Base-by-base conservation (phyloP, 2,329 filamentous ascomycete genomes). In the Colletotrichum horii region DNA sequence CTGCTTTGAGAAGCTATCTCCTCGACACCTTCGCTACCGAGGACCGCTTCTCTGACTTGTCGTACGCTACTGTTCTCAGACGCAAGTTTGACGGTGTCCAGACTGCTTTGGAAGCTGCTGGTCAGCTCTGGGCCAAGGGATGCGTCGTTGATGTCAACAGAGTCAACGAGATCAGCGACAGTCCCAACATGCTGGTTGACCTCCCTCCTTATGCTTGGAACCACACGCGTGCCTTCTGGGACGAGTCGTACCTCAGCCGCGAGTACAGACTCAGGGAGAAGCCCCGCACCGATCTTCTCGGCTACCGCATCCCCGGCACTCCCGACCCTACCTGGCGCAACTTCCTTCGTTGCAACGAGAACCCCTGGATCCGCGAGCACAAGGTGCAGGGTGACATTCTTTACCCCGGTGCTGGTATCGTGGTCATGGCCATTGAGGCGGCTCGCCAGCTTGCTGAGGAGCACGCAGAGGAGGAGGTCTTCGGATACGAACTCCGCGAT, bases 311-410 rank as follows among this genome's bases (percentile, higher is more conserved):
- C 26, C 64, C 74, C 4, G 55, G 55, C 0, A 68, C 71, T 1
- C 73, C 68, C 12, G 56, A 71, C 24, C 76, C 76, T 16, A 66
- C 64, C 0, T 78, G 76, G 76, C 76, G 77, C 14, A 77, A 78
- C 71, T 56, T 72, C 30, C 22, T 78, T 14, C 74, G 77, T 1
- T 75, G 84, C 8, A 80, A 82, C 6, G 83, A 87, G 38, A 74
- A 85, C 28, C 84, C 89, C 11, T 89, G 89, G 74, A 83, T 87
- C 36, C 80, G 86, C 69, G 87, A 89, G 76, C 88, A 89, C 80
- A 79, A 81, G 30, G 86, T 88, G 78, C 83, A 87, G 74, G 87
- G 82, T 78, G 81, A 86, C 62, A 83, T 84, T 72, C 84, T 87
- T 73, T 85, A 84, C 71, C 83, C 86, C 58, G 84, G 82, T 14